These are phyloP conservation scores for Sugiyamaella marilandica DNA, from an alignment of 805 yeast genomes.

Conservation along the genomic window DNA sequence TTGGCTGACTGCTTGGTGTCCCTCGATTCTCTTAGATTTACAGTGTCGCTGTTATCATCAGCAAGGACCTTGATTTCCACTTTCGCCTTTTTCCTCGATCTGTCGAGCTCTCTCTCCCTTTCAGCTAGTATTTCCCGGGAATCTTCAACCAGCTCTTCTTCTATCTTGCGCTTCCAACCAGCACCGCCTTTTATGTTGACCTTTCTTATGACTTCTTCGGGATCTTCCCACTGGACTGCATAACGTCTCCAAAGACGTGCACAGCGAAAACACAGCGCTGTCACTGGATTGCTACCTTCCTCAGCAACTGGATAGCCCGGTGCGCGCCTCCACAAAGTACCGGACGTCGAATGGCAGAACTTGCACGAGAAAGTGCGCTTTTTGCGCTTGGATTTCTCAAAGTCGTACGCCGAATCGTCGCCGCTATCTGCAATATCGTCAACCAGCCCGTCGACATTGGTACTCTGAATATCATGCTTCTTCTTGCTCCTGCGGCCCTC, in stretches of 20 bases:
- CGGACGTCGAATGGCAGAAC: slow-evolving; percentile 56
- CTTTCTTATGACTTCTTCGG: slow-evolving; percentile 57
- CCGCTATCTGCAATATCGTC: slow-evolving; percentile 57
- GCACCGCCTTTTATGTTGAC: slow-evolving; percentile 44
- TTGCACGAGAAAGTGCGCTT: slow-evolving; percentile 55
- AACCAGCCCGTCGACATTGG: slow-evolving; percentile 28
- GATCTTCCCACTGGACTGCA: slow-evolving; percentile 82
- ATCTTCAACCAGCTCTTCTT: slow-evolving; percentile 59
- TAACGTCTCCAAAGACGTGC: slow-evolving; percentile 89
- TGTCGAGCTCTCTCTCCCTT: slow-evolving; percentile 25
- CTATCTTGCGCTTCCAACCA: slow-evolving; percentile 59
- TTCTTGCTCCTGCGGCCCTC: slow-evolving; percentile 51
- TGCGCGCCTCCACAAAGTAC: slow-evolving; percentile 64
- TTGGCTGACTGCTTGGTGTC: slow-evolving; percentile 12
- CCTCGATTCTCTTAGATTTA: slow-evolving; percentile 11
- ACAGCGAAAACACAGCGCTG: slow-evolving; percentile 78
- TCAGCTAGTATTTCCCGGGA: slow-evolving; percentile 29
- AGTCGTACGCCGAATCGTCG: slow-evolving; percentile 70
- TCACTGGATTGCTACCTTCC: slow-evolving; percentile 34
- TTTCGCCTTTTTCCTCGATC: slow-evolving; percentile 14
- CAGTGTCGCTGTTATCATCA: not conserved
- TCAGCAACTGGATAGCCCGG: slow-evolving; percentile 53
- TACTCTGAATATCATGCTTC: slow-evolving; percentile 6
- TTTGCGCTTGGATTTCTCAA: slow-evolving; percentile 41
- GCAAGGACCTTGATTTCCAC: slow-evolving; percentile 11